Evolutionary conservation across 495 filamentous ascomycete genomes (phyloP).

Genomic region (Penicillium odoratum): DNA sequence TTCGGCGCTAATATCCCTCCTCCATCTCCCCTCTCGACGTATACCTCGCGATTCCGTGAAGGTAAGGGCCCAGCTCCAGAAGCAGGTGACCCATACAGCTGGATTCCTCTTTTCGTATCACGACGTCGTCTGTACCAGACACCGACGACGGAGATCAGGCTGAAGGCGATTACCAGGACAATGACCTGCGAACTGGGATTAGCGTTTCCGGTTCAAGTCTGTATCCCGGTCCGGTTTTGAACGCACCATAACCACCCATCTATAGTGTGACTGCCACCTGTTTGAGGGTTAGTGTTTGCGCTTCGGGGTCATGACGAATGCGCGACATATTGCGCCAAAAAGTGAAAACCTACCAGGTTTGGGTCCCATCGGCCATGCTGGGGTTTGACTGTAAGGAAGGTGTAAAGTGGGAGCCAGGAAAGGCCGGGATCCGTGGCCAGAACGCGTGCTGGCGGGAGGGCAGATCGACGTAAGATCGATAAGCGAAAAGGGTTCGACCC

Average conservation of each 20-base stretch:
- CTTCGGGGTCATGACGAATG: not conserved
- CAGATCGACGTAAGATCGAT: not conserved
- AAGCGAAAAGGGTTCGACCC: not conserved
- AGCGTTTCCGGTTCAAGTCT: not conserved
- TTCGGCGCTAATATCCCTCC: not conserved
- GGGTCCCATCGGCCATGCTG: not conserved
- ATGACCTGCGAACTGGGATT: slow-evolving; percentile 27
- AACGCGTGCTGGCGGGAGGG: not conserved
- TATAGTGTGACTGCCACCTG: slow-evolving; percentile 53
- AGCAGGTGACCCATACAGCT: slow-evolving; percentile 27
- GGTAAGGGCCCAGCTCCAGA: slow-evolving; percentile 9
- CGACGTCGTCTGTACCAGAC: slow-evolving; percentile 51
- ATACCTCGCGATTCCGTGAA: not conserved
- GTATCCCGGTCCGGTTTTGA: not conserved
- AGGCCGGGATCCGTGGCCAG: not conserved
- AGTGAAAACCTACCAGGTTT: not conserved
- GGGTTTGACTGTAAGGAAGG: not conserved
- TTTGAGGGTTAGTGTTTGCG: slow-evolving; percentile 1
- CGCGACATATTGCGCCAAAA: not conserved
- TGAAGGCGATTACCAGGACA: slow-evolving; percentile 49
- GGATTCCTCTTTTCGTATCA: slow-evolving; percentile 41
- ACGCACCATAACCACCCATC: slow-evolving; percentile 50
- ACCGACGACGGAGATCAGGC: slow-evolving; percentile 33
- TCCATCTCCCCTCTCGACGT: no score
- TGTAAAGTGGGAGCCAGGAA: not conserved